These are phyloP conservation scores for Litsea cubeba DNA, from an alignment of 164 flowering plant genomes.

Conservation along the genomic window DNA sequence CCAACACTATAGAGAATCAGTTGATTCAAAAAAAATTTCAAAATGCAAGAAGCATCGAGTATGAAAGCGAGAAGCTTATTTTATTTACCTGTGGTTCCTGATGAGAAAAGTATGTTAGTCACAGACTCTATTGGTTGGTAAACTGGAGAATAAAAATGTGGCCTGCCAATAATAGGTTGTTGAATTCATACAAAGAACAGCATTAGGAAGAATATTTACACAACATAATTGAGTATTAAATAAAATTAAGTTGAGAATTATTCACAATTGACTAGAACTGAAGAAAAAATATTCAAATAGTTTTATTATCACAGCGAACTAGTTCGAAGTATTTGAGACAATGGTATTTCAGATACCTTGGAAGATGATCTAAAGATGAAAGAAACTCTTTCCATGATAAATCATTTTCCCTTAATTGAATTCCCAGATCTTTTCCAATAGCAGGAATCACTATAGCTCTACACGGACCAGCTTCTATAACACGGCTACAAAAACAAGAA, in stretches of 20 bases:
- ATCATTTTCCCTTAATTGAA: constrained; percentile 65
- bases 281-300: not conserved
- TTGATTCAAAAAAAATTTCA: not conserved
- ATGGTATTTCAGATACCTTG: constrained; percentile 42
- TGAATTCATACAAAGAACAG: not conserved
- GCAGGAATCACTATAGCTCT: constrained; percentile 77
- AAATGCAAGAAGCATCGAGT: not conserved
- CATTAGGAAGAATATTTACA: not conserved
- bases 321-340: not conserved
- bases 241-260: not conserved
- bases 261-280: not conserved
- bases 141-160: constrained; percentile 48
- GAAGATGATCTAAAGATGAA: constrained; percentile 29
- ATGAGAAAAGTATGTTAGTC: constrained; percentile 84
- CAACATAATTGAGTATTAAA: not conserved
- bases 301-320: not conserved
- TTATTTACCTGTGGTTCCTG: constrained; percentile 90
- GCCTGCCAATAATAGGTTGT: constrained; percentile 32
- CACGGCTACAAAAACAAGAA: constrained; percentile 52
- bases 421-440: constrained; percentile 45
- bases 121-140: constrained; percentile 55
- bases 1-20: not conserved
- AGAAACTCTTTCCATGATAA: constrained; percentile 76
- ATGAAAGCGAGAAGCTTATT: not conserved
- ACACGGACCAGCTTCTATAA: constrained; percentile 56